phyloP scores from a whole-genome alignment of 352 stramenopile genomes.

The Elongisporangium undulatum region DNA sequence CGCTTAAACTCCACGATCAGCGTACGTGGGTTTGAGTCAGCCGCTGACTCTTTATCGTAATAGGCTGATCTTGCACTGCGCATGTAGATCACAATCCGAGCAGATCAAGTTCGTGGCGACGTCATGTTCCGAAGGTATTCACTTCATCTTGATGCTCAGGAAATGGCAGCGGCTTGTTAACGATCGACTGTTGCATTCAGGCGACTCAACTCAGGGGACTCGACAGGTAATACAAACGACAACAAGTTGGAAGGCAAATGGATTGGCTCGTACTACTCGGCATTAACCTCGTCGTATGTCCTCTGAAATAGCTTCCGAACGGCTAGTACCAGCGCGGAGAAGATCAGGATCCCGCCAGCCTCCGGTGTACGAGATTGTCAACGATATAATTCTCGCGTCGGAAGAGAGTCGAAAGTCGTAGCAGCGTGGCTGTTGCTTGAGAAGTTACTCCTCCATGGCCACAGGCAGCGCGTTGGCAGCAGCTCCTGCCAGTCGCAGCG shows the following conservation, averaged over 20 bases:
- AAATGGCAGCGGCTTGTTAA: too few relatives aligned
- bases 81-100: constrained; percentile 21
- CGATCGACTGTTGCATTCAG: neutral
- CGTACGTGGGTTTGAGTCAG: constrained; percentile 11
- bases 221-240: neutral
- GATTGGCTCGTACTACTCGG: neutral
- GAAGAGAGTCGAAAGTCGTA: neutral
- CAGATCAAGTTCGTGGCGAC: constrained; percentile 23
- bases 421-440: neutral
- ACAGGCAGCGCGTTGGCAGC: neutral
- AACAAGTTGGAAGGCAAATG: neutral
- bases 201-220: neutral
- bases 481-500: neutral
- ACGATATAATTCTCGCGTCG: neutral
- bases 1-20: constrained; percentile 32
- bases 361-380: neutral
- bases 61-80: neutral
- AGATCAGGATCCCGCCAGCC: neutral
- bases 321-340: neutral
- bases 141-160: neutral
- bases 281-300: neutral
- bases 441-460: neutral
- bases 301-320: neutral
- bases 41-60: neutral
- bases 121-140: constrained; percentile 26